Evolutionary conservation across 164 flowering plant genomes (phyloP), one percentile per base, ranked within the genome.

Genomic region (Pachysandra terminalis): DNA sequence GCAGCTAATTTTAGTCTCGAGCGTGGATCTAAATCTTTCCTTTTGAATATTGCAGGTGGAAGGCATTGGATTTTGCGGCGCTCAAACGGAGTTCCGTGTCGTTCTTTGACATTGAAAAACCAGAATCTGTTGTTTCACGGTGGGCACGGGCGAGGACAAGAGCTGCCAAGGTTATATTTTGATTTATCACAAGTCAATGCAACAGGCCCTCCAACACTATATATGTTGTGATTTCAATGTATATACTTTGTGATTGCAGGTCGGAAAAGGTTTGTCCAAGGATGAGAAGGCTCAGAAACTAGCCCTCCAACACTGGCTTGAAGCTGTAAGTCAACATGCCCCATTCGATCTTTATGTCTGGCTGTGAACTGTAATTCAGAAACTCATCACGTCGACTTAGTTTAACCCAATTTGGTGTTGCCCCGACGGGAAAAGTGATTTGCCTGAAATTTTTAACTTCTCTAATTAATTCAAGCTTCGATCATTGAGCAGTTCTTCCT

Each of bases 251-350:
- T 66, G n/a, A 25, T 25, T 76, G 35, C 56, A 84, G 85, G 79
- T 85, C 22, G 88, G 86, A 25, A 81, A 83, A 60, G 88, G 85
- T 58, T 69, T 80, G 26, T 83, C 79, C 27, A 83, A 83, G 75
- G 77, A 79, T 75, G 85, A 81, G 68, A 85, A 83, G 25, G 86
- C 88, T 60, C 84, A 80, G 54, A 83, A 83, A 69, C 71, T 85
- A 28, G 88, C 88, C 17, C 71, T 81, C 1, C 83, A 83, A 63
- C 84, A 83, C 67, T 82, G 87, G 90, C 86, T 84, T 69, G 90
- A 86, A 77, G 87, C 87, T 61, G 87, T 86, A 74, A 80, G 87
- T 41, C 32, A 57, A 48, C 25, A 41, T 45, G 40, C 28, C 57
- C 27, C 48, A 0, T 13, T 58, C 25, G 15, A 58, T 40, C n/a